Percentiles rank a stretch among this genome's conserved stretches.
phyloP scores from a whole-genome alignment of 345 rosid genomes.

The Camelina sativa region DNA sequence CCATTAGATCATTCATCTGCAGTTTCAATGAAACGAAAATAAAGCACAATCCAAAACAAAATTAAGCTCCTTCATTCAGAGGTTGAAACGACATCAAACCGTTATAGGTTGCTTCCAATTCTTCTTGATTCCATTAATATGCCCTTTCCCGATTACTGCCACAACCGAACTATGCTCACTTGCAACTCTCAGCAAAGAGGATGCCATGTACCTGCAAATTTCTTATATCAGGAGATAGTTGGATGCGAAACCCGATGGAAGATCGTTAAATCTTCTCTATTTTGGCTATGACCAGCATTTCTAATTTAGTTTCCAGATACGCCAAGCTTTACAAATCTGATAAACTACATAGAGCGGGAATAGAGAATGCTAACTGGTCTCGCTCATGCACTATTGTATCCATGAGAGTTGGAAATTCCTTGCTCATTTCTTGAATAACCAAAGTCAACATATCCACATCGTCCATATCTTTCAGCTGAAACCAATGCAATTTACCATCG shows the following conservation, averaged over 20 bases:
- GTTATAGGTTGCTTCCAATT: slow-evolving; percentile 84
- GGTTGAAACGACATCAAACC: slow-evolving; percentile 45
- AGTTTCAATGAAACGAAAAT: background rate
- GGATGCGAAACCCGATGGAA: slow-evolving; percentile 2
- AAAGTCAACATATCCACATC: slow-evolving; percentile 94
- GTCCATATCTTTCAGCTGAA: slow-evolving; percentile 93
- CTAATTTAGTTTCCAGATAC: slow-evolving; percentile 1
- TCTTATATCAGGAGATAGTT: slow-evolving; percentile 2
- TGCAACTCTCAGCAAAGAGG: slow-evolving; percentile 64
- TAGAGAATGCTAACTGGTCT: slow-evolving; percentile 79
- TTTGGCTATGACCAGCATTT: background rate
- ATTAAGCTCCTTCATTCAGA: slow-evolving; percentile 11
- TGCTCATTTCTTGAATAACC: slow-evolving; percentile 98
- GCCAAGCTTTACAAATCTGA: slow-evolving; percentile 3
- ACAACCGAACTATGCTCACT: slow-evolving; percentile 82
- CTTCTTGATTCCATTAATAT: slow-evolving; percentile 82
- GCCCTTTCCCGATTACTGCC: slow-evolving; percentile 99
- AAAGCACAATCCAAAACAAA: background rate
- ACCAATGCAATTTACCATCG: slow-evolving; percentile 11
- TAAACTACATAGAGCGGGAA: slow-evolving; percentile 16
- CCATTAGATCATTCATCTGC: slow-evolving; percentile 76
- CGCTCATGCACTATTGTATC: slow-evolving; percentile 94
- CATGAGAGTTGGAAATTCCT: slow-evolving; percentile 91
- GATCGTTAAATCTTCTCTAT: background rate
- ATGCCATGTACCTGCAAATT: slow-evolving; percentile 83